Percentiles rank a stretch among this genome's conserved stretches.
These are phyloP conservation scores for Guyanaporus albipodus DNA, from an alignment of 768 basidiomycete species.

Conservation along the genomic window DNA sequence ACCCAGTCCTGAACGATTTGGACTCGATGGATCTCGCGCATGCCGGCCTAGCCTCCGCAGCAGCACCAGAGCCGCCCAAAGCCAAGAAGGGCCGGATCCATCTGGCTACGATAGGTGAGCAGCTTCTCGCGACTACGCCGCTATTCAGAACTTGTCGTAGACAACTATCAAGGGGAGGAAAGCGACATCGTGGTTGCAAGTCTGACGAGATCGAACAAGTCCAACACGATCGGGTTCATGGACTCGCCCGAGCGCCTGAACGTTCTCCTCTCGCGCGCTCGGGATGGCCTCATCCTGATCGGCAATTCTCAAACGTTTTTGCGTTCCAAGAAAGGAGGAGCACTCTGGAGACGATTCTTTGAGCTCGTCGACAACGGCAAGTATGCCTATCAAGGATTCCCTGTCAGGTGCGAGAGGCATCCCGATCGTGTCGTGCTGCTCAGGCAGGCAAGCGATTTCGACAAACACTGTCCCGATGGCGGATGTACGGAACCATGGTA, in stretches of 20 bases:
- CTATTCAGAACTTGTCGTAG: constrained; percentile 29
- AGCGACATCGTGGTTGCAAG: constrained; percentile 61
- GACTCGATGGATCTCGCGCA: constrained; percentile 54
- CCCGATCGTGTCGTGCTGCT: constrained; percentile 39
- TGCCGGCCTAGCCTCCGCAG: constrained; percentile 45
- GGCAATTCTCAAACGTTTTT: constrained; percentile 61
- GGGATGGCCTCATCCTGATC: constrained; percentile 60
- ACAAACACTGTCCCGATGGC: constrained; percentile 52
- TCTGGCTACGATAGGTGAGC: constrained; percentile 64
- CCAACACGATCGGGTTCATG: constrained; percentile 67
- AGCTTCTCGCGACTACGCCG: neutral
- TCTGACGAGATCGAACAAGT: constrained; percentile 55
- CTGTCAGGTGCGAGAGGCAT: constrained; percentile 54
- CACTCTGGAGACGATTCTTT: constrained; percentile 15
- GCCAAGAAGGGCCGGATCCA: constrained; percentile 38
- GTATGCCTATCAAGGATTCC: constrained; percentile 36
- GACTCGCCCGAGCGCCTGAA: constrained; percentile 63
- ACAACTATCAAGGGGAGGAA: constrained; percentile 77
- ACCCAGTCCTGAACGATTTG: constrained; percentile 60
- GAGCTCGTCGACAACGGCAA: constrained; percentile 7
- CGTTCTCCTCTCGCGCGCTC: constrained; percentile 64
- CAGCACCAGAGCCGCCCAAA: constrained; percentile 37
- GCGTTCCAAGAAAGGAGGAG: constrained; percentile 12
- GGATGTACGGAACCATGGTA: constrained; percentile 61
- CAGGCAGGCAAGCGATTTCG: constrained; percentile 44